Evolutionary conservation across 192 early-diverging fungal species (phyloP).

Genomic region (Umbelopsis vinacea): DNA sequence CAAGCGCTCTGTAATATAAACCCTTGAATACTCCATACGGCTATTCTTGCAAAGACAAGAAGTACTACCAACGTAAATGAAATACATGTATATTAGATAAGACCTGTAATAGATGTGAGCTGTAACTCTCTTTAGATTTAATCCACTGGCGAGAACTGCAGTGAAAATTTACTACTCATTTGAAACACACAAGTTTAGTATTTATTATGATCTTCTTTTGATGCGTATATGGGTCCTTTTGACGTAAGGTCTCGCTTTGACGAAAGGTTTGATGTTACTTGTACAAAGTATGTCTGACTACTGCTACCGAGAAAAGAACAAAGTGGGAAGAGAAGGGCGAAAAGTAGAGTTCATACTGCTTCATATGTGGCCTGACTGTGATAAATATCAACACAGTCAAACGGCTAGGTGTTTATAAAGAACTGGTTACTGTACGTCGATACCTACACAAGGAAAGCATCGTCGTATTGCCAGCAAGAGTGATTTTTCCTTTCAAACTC

Average conservation of each 20-base stretch:
- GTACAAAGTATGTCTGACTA: background rate
- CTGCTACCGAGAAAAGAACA: background rate
- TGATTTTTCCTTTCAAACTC: slow-evolving; percentile 13
- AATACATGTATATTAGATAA: too few species aligned
- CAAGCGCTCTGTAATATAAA: slow-evolving; percentile 17
- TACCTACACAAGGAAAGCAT: slow-evolving; percentile 1
- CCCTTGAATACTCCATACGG: background rate
- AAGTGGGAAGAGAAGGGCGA: background rate
- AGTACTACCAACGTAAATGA: background rate
- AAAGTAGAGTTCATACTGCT: background rate
- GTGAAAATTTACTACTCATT: too few species aligned
- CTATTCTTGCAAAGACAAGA: background rate
- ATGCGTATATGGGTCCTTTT: background rate
- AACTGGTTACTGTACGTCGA: background rate
- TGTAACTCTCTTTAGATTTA: too few species aligned
- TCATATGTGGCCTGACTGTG: background rate
- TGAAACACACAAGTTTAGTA: too few species aligned
- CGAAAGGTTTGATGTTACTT: background rate
- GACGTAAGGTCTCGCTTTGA: too few species aligned
- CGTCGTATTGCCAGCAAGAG: slow-evolving; percentile 11
- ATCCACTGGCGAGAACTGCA: too few species aligned
- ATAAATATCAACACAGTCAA: background rate
- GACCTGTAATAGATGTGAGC: too few species aligned
- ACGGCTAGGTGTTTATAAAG: background rate
- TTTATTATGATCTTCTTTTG: background rate